Base-by-base conservation (phyloP, 768 basidiomycete genomes). In the Scleroderma citrinum region DNA sequence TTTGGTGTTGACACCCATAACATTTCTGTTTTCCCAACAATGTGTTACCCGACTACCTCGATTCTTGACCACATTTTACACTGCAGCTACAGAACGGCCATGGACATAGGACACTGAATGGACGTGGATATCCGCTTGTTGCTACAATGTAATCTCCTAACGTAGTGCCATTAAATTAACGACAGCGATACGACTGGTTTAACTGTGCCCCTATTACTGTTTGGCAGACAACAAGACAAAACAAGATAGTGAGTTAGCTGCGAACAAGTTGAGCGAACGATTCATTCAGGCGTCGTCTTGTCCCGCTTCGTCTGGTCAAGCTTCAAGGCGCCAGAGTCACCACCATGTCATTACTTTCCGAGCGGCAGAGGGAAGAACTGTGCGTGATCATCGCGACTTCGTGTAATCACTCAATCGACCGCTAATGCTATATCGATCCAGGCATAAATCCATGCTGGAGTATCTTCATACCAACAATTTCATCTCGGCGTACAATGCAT, bases 391-490 rank as follows among this genome's bases (percentile, higher is more conserved):
- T 32, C 41, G 40, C 39, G 36, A 48, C 48, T 8, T 32, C 38
- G 42, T 26, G 34, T 23, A 36, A 42, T 42, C 26, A 48, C 37
- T 39, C 49, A 50, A 56, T 53, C 50, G 43, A 54, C 37, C 34
- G 38, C 50, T 51, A 35, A 51, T 48, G 23, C 19, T 42, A n/a
- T 23, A 57, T 58, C 55, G 44, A 52, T 63, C 19, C 59, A 87
- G 85, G 60, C 83, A 87, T 71, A 86, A 84, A 70, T 82, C 85
- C 56, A 87, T 87, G 75, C 78, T 87, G 53, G 84, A 87, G 68
- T 87, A 87, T 65, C 74, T 87, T 48, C 76, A 82, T 61, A 71
- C 80, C 55, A 82, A 77, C 61, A 80, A 81, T 64, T 83, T 83
- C 59, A 74, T 61, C 35, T 73, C 76, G 53, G 81, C 85, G 20